Evolutionary conservation across 768 basidiomycete genomes (phyloP).

Genomic region (Rhizopogon vulgaris): DNA sequence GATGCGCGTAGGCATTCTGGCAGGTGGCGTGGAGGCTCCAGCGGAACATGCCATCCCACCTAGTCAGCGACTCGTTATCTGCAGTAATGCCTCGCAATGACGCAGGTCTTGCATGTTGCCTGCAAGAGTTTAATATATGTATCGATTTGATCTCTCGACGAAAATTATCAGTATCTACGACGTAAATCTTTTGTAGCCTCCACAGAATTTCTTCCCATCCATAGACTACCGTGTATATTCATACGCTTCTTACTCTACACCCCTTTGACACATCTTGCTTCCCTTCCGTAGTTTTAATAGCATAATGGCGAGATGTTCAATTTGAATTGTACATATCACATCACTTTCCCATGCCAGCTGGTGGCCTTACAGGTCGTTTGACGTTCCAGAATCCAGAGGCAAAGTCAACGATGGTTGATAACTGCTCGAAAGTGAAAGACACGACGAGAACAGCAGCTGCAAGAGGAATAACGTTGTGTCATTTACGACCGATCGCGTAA

Average conservation of each 20-base stretch:
- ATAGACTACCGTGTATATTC: neutral
- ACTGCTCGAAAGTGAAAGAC: no score
- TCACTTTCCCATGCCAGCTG: no score
- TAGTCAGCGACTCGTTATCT: conserved; percentile 33
- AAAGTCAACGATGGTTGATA: no score
- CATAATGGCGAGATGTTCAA: neutral
- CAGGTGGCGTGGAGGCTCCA: conserved; percentile 54
- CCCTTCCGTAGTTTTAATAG: neutral
- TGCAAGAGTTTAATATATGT: neutral
- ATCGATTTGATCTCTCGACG: neutral
- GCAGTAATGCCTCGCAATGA: conserved; percentile 5
- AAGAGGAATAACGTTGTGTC: no score
- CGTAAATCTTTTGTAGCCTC: neutral
- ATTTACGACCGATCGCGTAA: no score
- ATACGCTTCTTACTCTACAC: neutral
- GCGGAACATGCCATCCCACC: conserved; percentile 40
- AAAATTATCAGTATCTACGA: neutral
- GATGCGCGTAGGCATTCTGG: conserved; percentile 68
- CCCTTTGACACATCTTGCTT: neutral
- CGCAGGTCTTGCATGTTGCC: neutral
- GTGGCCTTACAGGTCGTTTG: no score
- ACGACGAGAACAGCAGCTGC: no score
- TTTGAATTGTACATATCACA: neutral
- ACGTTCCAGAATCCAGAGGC: no score
- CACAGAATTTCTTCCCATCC: neutral